phyloP scores from a whole-genome alignment of 352 stramenopile species.

The Phytophthora rubi region DNA sequence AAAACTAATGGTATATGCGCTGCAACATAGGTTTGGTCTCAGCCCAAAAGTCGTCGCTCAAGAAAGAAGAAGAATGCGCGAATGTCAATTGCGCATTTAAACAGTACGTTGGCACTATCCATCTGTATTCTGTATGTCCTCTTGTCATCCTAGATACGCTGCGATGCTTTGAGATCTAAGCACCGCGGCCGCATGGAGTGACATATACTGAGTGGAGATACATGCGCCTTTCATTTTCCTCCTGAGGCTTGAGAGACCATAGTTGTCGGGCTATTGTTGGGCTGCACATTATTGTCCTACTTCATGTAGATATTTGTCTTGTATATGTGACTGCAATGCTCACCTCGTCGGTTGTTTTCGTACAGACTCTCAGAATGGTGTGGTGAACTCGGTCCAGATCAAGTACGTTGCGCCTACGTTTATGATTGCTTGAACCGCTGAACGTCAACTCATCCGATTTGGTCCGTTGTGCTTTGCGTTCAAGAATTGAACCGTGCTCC shows the following conservation, averaged over 20 bases:
- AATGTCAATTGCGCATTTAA: conserved; percentile 69
- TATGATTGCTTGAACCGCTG: not conserved
- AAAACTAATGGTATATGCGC: conserved; percentile 6
- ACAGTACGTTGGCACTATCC: conserved; percentile 52
- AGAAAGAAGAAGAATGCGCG: conserved; percentile 68
- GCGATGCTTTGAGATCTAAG: conserved; percentile 39
- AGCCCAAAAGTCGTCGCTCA: conserved; percentile 42
- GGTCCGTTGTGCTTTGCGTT: not conserved
- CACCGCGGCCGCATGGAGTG: conserved; percentile 55
- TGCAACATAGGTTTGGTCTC: conserved; percentile 29
- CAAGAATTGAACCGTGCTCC: conserved; percentile 84
- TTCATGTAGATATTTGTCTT: not conserved
- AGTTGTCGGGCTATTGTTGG: conserved; percentile 29
- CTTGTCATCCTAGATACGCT: conserved; percentile 72
- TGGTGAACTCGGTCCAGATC: conserved; percentile 55
- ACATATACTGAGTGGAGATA: conserved; percentile 47
- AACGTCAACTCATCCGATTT: not conserved
- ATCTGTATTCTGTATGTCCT: conserved; percentile 19
- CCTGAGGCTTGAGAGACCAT: conserved; percentile 33
- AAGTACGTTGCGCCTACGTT: conserved; percentile 40
- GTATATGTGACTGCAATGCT: conserved; percentile 7
- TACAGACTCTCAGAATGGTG: conserved; percentile 49
- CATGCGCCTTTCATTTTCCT: conserved; percentile 35
- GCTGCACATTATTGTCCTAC: conserved; percentile 32
- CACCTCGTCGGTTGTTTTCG: conserved; percentile 5